A percentile compares a stretch with the other conserved stretches of the same genome.
Evolutionary conservation across 164 flowering plant species (phyloP).

Genomic region (Kalanchoe fedtschenkoi): DNA sequence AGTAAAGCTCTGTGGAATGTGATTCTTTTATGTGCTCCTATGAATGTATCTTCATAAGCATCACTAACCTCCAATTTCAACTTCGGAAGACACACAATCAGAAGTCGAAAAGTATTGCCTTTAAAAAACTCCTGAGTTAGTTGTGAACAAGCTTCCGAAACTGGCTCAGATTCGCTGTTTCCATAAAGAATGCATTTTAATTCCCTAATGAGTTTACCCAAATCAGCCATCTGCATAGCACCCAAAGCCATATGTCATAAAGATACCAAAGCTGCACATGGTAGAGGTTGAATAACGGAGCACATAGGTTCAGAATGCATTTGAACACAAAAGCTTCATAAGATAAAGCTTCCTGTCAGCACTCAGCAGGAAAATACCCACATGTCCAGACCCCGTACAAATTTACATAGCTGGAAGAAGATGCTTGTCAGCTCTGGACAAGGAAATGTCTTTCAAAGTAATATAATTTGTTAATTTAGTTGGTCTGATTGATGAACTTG

Average conservation of each 20-base stretch:
- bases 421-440: background rate
- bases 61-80: constrained; percentile 71
- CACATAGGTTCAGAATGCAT: background rate
- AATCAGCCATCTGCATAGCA: constrained; percentile 55
- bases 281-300: background rate
- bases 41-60: background rate
- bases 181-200: constrained; percentile 79
- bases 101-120: constrained; percentile 62
- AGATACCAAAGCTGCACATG: background rate
- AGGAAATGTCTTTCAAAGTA: background rate
- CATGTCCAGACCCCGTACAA: too few species aligned
- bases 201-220: constrained; percentile 58
- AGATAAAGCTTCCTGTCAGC: background rate
- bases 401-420: background rate
- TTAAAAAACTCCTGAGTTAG: constrained; percentile 87
- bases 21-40: background rate
- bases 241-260: background rate
- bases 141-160: constrained; percentile 80
- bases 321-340: background rate
- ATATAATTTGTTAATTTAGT: background rate
- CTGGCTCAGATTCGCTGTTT: constrained; percentile 80
- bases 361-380: background rate
- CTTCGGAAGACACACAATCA: constrained; percentile 70
- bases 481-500: background rate
- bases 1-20: background rate